Percentiles rank a stretch among this genome's conserved stretches.
These are phyloP conservation scores for Xerocomus nothofagi DNA, from an alignment of 1,284 basidiomycete species.

Conservation along the genomic window DNA sequence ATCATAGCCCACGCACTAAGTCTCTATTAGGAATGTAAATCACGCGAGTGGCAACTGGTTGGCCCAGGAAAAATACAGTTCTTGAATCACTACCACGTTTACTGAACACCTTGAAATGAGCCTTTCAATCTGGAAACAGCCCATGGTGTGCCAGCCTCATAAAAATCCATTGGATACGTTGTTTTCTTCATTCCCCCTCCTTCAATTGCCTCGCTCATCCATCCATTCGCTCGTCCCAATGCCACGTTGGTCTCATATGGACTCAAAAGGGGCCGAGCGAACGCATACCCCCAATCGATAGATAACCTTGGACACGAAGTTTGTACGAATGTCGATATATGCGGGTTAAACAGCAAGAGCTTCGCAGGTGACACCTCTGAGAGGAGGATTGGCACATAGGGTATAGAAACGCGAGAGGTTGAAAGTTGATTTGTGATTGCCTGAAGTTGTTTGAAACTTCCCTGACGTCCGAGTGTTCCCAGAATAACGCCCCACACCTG, in stretches of 20 bases:
- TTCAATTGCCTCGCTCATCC: constrained; percentile 49
- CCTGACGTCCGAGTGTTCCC: constrained; percentile 94
- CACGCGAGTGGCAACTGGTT: background rate
- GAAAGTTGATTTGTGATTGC: constrained; percentile 75
- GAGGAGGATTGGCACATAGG: constrained; percentile 86
- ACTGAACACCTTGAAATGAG: constrained; percentile 19
- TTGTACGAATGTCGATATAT: constrained; percentile 89
- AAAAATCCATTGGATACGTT: constrained; percentile 96
- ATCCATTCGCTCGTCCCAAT: constrained; percentile 68
- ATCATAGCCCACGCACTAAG: background rate
- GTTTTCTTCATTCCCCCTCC: constrained; percentile 37
- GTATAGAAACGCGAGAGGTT: constrained; percentile 54
- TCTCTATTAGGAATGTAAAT: background rate
- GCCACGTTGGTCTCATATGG: constrained; percentile 95
- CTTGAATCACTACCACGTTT: background rate
- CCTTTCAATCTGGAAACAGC: constrained; percentile 56
- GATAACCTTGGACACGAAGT: constrained; percentile 95
- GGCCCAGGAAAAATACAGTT: background rate
- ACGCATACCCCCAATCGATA: constrained; percentile 99
- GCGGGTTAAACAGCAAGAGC: constrained; percentile 77
- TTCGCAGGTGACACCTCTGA: constrained; percentile 97
- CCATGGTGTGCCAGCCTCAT: constrained; percentile 77
- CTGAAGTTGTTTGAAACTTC: constrained; percentile 87
- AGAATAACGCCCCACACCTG: constrained; percentile 91
- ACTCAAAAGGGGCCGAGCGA: constrained; percentile 84